Conservation (phyloP, 805 yeast genomes). For the Candida wancherniae region DNA sequence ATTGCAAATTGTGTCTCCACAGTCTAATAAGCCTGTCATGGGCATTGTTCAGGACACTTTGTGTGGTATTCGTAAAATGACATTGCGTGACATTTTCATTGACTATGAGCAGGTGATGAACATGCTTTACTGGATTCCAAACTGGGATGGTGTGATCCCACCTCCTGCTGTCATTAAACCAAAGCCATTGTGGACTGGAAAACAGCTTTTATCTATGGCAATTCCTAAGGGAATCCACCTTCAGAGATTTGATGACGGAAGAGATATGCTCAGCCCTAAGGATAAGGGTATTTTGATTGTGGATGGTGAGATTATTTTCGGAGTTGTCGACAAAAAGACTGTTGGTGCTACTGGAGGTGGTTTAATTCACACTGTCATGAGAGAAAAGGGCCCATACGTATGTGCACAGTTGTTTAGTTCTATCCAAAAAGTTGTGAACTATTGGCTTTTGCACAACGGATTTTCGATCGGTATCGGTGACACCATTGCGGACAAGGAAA, state of each 20-base stretch:
- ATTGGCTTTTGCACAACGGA: constrained; percentile 94
- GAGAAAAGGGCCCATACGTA: constrained; percentile 91
- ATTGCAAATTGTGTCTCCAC: constrained; percentile 95
- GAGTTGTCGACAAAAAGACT: constrained; percentile 96
- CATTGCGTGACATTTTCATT: constrained; percentile 81
- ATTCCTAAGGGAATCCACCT: constrained; percentile 95
- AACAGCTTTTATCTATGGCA: constrained; percentile 86
- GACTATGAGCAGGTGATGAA: constrained; percentile 95
- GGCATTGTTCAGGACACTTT: constrained; percentile 99
- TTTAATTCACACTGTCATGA: constrained; percentile 91
- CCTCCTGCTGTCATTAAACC: constrained; percentile 93
- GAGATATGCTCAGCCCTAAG: constrained; percentile 75
- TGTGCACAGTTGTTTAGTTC: constrained; percentile 90
- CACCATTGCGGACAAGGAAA: constrained; percentile 95
- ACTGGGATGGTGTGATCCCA: constrained; percentile 98
- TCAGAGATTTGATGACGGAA: constrained; percentile 89
- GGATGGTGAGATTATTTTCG: constrained; percentile 95
- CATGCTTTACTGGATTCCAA: constrained; percentile 95
- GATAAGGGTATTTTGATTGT: constrained; percentile 95
- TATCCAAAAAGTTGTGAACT: constrained; percentile 92
- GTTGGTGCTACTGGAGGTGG: constrained; percentile 99
- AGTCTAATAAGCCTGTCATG: constrained; percentile 98
- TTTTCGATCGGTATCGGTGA: constrained; percentile 99
- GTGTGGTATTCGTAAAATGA: constrained; percentile 95
- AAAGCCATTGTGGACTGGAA: constrained; percentile 96